phyloP scores from a whole-genome alignment of 768 basidiomycete species.

The Boletus reticuloceps region DNA sequence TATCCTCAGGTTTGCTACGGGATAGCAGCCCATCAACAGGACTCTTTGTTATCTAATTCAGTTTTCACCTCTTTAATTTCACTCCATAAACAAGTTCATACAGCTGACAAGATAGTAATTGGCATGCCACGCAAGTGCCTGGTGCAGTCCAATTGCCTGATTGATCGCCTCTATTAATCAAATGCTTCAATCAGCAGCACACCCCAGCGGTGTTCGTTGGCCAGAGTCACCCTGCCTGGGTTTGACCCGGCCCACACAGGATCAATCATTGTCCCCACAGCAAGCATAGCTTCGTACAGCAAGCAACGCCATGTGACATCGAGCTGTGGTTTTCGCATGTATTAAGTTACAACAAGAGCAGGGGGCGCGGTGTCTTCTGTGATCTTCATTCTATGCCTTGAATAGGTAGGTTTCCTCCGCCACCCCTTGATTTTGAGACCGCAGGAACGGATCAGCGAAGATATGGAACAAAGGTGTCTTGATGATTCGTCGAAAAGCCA shows the following conservation, averaged over 20 bases:
- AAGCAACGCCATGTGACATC: conserved; percentile 3
- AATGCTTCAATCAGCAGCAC: not conserved
- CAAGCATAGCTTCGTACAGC: conserved; percentile 23
- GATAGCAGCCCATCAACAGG: not conserved
- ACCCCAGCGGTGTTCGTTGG: not conserved
- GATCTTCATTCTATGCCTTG: conserved; percentile 6
- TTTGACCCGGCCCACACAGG: conserved; percentile 9
- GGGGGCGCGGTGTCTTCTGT: not conserved
- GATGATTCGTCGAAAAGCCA: not conserved
- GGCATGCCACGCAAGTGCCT: not conserved
- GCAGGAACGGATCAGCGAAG: not conserved
- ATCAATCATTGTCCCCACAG: conserved; percentile 3
- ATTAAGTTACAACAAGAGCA: not conserved
- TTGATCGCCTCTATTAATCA: not conserved
- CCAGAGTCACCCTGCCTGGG: not conserved
- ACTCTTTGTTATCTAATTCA: not conserved
- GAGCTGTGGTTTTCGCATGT: not conserved
- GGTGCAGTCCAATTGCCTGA: not conserved
- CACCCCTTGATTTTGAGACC: not conserved
- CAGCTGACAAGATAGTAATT: not conserved
- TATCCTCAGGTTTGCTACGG: not conserved
- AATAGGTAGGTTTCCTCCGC: not conserved
- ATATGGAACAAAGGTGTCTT: not conserved
- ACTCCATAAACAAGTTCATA: not conserved
- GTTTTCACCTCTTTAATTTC: not conserved